Base-by-base conservation (phyloP, 2,329 filamentous ascomycete genomes). In the Diplocarpon rosae region DNA sequence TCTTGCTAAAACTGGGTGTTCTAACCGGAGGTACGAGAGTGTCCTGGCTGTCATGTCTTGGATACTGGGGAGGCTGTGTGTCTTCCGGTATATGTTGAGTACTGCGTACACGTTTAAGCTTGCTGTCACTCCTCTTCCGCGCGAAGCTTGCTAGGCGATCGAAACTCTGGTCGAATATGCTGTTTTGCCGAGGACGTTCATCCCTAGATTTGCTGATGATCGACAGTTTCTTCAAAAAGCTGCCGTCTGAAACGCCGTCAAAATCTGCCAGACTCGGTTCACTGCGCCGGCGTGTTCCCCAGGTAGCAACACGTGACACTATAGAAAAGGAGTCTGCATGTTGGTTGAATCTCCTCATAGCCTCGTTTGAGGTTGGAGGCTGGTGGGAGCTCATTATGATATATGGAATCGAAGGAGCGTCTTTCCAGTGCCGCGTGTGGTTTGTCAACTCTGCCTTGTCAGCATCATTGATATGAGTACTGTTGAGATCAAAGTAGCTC, bases 221-320 rank as follows among this genome's bases (percentile, higher is more conserved):
- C 7, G 72, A 75, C 35, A 76, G 65, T 59, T 75, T 78, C 56
- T 81, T 84, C 33, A 83, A 62, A 32, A 85, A 69, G 46, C 71
- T 78, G 17, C 78, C 76, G 43, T 72, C 73, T 8, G 68, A 69
- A 35, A 81, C 65, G 14, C 71, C 76, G 31, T 81, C 78, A 24
- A 78, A 64, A 45, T 84, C 79, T 5, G 20, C 67, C 51, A 44
- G 55, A 52, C 72, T 78, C 1, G 80, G 76, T 39, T 83, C 67
- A 59, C 80, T 82, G 46, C 75, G 73, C 34, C 80, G 73, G 6
- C 76, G 72, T 1, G 82, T 86, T 13, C 82, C 82, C 70, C 82
- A 79, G 0, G 82, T 86, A 14, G 81, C 81, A 12, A 78, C 72
- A 49, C 75, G 68, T 1, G 78, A 82, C 9, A 78, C 61, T 10